Base-by-base conservation (phyloP, 1,284 basidiomycete species). In the Apiotrichum domesticum region DNA sequence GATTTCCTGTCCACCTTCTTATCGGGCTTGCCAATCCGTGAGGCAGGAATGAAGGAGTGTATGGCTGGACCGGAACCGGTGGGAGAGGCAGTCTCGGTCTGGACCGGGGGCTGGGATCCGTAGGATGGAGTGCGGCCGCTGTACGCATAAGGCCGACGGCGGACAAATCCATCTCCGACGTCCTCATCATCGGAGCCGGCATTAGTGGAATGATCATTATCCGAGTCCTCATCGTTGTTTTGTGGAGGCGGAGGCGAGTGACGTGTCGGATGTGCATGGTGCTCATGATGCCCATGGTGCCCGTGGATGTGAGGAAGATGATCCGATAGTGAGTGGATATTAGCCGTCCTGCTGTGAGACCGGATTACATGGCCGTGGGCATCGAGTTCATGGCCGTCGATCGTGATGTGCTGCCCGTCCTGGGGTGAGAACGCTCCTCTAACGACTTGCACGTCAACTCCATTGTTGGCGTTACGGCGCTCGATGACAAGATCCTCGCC, bases 401-500 rank as follows among this genome's bases (percentile, higher is more conserved):
- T 21, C n/a, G 29, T 15, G 9, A 32, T 15, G 4, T 42, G 29
- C n/a, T 35, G 29, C n/a, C 11, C 40, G 1, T 21, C 32, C 4
- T 43, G 1, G 8, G 9, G 39, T 14, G 3, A 33, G 39, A 57
- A 54, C 6, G 44, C 47, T 11, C 13, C 34, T 3, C 13, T 13
- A 13, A 51, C 40, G 11, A 54, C 44, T n/a, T 52, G 40, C 21
- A 57, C 56, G 2, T 49, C 14, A 7, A 53, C 49, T 10, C 83
- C 83, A 6, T 83, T 83, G n/a, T 81, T 80, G 0, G 80, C 80
- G 2, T 63, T 63, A 33, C 79, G 78, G 46, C 81, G 78, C 73
- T 90, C 88, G 56, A 87, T 79, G 42, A 93, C 73, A 41, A 80
- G 78, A 68, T 88, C 81, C 40, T 79, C 75, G 3, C 88, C 88